Evolutionary conservation across 805 yeast species (phyloP).

Genomic region (Kluyveromyces aestuarii): DNA sequence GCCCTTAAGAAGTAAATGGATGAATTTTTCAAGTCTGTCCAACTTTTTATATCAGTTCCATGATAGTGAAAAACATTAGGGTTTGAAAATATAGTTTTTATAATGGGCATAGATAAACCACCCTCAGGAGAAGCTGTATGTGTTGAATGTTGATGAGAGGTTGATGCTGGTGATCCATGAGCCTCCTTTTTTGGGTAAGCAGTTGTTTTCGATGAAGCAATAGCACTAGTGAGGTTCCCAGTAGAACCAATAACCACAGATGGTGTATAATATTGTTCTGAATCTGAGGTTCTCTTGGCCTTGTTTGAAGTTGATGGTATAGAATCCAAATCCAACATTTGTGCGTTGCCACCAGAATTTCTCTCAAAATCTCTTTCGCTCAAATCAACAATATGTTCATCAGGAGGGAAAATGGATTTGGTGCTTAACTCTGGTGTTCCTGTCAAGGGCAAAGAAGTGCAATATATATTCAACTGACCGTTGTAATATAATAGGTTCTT

Average conservation of each 20-base stretch:
- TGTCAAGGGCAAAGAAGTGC: slow-evolving; percentile 49
- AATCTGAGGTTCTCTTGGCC: slow-evolving; percentile 7
- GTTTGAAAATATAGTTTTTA: slow-evolving; percentile 18
- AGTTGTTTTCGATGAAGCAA: not conserved
- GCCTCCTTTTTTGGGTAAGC: not conserved
- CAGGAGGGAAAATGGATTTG: slow-evolving; percentile 24
- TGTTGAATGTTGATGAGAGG: not conserved
- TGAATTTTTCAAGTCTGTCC: slow-evolving; percentile 47
- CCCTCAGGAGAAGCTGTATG: not conserved
- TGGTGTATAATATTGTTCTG: slow-evolving; percentile 1
- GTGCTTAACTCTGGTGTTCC: slow-evolving; percentile 31
- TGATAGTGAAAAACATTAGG: slow-evolving; percentile 48
- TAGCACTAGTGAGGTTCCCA: not conserved
- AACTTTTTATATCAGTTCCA: slow-evolving; percentile 47
- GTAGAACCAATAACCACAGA: not conserved
- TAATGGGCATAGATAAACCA: not conserved
- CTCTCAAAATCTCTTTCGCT: slow-evolving; percentile 21
- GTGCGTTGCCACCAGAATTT: slow-evolving; percentile 4
- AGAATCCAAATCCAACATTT: slow-evolving; percentile 1
- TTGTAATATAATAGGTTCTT: slow-evolving; percentile 53
- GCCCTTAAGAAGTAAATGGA: slow-evolving; percentile 40
- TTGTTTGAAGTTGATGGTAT: slow-evolving; percentile 5
- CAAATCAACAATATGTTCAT: slow-evolving; percentile 23
- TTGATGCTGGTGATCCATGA: not conserved
- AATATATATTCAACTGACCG: slow-evolving; percentile 48